These are phyloP conservation scores for Pythium pyrilobum DNA, from an alignment of 352 stramenopile genomes.

Conservation along the genomic window DNA sequence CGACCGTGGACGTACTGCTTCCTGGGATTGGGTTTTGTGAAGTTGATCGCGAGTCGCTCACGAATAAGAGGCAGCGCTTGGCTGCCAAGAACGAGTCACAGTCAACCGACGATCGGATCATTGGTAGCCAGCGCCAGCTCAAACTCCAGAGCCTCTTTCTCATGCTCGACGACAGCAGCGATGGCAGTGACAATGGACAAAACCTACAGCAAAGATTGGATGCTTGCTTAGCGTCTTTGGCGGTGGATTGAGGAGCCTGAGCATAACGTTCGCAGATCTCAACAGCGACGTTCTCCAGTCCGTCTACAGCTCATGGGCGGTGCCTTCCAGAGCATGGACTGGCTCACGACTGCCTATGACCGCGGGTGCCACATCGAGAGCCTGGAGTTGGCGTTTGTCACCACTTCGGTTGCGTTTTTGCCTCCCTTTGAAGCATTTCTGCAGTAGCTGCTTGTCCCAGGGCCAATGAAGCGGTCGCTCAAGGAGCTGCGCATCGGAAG, in stretches of 20 bases:
- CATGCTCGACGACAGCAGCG: no score
- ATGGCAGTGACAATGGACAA: no score
- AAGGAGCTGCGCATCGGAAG: not conserved
- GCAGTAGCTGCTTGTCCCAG: not conserved
- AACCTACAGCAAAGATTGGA: no score
- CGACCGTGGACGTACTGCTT: not conserved
- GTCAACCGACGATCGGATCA: not conserved
- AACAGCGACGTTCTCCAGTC: no score
- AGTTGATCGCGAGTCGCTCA: not conserved
- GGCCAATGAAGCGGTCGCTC: not conserved
- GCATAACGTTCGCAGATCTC: no score
- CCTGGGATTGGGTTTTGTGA: not conserved
- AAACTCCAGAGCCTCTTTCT: no score
- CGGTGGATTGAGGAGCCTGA: no score
- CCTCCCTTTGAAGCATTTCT: not conserved
- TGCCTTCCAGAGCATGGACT: no score
- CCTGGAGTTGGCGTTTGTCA: not conserved
- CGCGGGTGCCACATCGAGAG: not conserved
- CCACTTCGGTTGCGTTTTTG: not conserved
- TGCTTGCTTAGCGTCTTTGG: no score
- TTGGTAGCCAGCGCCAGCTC: not conserved
- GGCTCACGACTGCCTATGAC: not conserved
- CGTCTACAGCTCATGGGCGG: no score
- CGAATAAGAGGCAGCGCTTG: not conserved
- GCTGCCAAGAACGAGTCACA: no score